Evolutionary conservation across 208 protist genomes (phyloP).

Genomic region (Trypanosoma lewisi): DNA sequence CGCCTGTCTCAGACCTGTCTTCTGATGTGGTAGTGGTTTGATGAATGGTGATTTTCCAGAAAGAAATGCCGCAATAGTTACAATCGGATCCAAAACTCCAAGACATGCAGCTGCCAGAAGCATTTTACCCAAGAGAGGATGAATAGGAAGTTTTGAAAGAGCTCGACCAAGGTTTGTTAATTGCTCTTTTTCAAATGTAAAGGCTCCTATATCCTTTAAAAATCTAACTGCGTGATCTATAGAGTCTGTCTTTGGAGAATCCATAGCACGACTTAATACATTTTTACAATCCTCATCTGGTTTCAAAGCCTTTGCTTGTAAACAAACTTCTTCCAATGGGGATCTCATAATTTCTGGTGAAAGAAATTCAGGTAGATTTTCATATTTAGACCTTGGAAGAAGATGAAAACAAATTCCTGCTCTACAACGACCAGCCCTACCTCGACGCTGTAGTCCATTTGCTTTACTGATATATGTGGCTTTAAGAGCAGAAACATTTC

Average conservation of each 20-base stretch:
- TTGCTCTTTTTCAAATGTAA: conserved; percentile 65
- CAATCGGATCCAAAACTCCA: conserved; percentile 82
- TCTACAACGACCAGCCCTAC: conserved; percentile 90
- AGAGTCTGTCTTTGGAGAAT: conserved; percentile 54
- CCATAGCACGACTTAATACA: conserved; percentile 78
- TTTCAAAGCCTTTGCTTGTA: conserved; percentile 85
- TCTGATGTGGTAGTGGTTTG: conserved; percentile 60
- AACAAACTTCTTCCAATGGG: conserved; percentile 85
- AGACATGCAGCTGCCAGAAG: conserved; percentile 86
- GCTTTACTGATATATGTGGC: conserved; percentile 81
- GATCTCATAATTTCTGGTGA: conserved; percentile 91
- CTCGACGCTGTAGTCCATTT: conserved; percentile 86
- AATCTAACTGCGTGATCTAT: conserved; percentile 69
- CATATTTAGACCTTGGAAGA: conserved; percentile 65
- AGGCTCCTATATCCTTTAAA: conserved; percentile 82
- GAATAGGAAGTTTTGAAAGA: conserved; percentile 81
- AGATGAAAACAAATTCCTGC: conserved; percentile 83
- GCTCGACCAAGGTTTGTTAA: conserved; percentile 79
- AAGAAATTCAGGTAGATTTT: conserved; percentile 88
- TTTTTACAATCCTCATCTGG: conserved; percentile 71
- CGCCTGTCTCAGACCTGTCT: conserved; percentile 32
- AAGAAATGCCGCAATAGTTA: conserved; percentile 85
- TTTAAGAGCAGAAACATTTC: conserved; percentile 74
- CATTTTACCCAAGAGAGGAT: conserved; percentile 91
- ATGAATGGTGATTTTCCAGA: conserved; percentile 83